Percentiles rank a stretch among this genome's conserved stretches.
phyloP scores from a whole-genome alignment of 1,284 basidiomycete species.

The Trichosporon coremiiforme region DNA sequence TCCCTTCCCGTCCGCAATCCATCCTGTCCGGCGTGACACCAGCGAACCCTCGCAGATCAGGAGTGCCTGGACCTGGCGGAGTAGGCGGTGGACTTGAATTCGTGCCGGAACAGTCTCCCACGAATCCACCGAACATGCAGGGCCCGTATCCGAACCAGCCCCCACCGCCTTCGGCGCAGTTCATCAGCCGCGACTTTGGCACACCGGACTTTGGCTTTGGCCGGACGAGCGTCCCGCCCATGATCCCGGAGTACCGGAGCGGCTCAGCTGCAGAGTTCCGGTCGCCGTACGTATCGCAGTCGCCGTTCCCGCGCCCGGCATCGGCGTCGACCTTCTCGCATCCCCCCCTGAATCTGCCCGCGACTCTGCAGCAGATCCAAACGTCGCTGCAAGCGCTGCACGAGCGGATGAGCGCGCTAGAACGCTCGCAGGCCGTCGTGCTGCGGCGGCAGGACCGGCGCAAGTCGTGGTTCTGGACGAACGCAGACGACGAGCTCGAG shows the following conservation, averaged over 20 bases:
- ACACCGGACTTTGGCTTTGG: constrained; percentile 36
- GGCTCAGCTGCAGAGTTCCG: constrained; percentile 17
- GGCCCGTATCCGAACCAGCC: constrained; percentile 10
- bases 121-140: constrained; percentile 15
- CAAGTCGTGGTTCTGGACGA: constrained; percentile 43
- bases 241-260: constrained; percentile 9
- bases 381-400: constrained; percentile 84
- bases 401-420: constrained; percentile 81
- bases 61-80: background rate
- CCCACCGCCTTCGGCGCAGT: constrained; percentile 16
- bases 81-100: constrained; percentile 13
- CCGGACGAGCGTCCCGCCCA: background rate
- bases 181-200: constrained; percentile 34
- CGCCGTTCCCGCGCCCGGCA: constrained; percentile 32
- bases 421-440: constrained; percentile 56
- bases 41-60: background rate
- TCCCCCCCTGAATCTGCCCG: constrained; percentile 39
- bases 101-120: constrained; percentile 22
- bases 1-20: constrained; percentile 20
- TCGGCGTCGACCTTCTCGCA: constrained; percentile 55
- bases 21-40: constrained; percentile 22
- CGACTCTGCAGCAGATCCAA: constrained; percentile 61
- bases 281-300: constrained; percentile 24
- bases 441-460: constrained; percentile 40
- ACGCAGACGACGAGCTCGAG: constrained; percentile 46